A percentile compares a stretch with the other conserved stretches of the same genome.
Evolutionary conservation across 352 stramenopile genomes (phyloP).

Genomic region (Globisporangium cylindrosporum): DNA sequence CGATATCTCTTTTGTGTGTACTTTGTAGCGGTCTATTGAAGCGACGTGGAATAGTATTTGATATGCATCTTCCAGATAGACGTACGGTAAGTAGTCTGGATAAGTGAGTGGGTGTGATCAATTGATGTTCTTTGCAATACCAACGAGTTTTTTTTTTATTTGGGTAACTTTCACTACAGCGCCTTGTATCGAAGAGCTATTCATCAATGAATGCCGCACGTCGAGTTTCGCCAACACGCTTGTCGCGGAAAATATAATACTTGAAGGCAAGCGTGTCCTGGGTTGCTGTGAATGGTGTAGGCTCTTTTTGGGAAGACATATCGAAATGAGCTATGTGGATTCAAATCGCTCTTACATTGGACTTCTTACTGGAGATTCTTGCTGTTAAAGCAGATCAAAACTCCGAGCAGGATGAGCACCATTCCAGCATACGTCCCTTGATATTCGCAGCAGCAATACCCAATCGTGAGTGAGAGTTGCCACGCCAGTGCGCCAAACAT

Average conservation of each 20-base stretch:
- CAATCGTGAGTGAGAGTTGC: not conserved
- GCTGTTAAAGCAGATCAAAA: slow-evolving; percentile 69
- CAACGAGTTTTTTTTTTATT: too few relatives aligned
- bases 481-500: not conserved
- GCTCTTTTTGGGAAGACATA: not conserved
- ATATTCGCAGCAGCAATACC: not conserved
- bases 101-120: not conserved
- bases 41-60: not conserved
- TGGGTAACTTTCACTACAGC: too few relatives aligned
- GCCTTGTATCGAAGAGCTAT: too few relatives aligned
- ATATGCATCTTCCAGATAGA: not conserved
- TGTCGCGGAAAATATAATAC: too few relatives aligned
- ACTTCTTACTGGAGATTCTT: slow-evolving; percentile 23
- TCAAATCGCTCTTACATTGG: not conserved
- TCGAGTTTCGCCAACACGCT: too few relatives aligned
- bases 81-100: not conserved
- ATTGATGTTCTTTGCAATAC: not conserved
- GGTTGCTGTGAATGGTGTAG: not conserved
- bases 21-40: not conserved
- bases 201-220: too few relatives aligned
- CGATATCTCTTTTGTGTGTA: not conserved
- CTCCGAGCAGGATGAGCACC: slow-evolving; percentile 55
- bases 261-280: not conserved
- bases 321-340: not conserved
- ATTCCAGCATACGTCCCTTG: slow-evolving; percentile 64